Conservation (phyloP, 805 yeast species). For the Ogataea paradorogensis region DNA sequence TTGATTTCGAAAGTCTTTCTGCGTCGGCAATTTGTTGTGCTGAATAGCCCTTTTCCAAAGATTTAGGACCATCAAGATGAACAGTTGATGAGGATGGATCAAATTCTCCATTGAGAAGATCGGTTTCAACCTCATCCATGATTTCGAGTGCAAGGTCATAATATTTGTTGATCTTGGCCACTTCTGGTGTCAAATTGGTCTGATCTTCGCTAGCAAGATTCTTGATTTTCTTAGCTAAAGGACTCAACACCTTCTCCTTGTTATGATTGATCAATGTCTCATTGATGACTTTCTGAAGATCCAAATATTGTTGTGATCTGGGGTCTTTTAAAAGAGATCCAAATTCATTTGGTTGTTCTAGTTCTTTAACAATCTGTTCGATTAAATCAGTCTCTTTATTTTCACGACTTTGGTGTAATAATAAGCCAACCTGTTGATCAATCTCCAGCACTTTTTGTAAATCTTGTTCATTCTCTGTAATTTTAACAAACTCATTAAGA, state of each 20-base stretch:
- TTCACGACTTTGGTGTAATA: not conserved
- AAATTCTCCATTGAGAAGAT: constrained; percentile 26
- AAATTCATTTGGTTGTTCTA: not conserved
- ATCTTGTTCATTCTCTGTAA: not conserved
- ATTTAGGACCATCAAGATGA: constrained; percentile 16
- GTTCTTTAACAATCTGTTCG: not conserved
- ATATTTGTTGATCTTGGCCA: constrained; percentile 24
- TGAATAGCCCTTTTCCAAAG: constrained; percentile 52
- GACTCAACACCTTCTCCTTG: constrained; percentile 6
- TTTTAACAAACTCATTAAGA: not conserved
- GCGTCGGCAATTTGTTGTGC: constrained; percentile 61
- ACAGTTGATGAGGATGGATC: constrained; percentile 20
- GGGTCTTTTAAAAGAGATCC: not conserved
- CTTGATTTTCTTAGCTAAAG: constrained; percentile 10
- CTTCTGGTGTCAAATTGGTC: constrained; percentile 20
- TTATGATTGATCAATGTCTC: constrained; percentile 1
- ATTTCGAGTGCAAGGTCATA: constrained; percentile 31
- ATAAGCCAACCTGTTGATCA: not conserved
- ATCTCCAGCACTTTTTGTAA: not conserved
- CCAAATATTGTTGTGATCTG: not conserved
- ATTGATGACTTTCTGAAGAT: constrained; percentile 7
- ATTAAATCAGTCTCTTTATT: not conserved
- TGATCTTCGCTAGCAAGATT: constrained; percentile 25
- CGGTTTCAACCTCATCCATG: constrained; percentile 29
- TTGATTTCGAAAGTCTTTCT: constrained; percentile 41